Base-by-base conservation (phyloP, 331 rosid species). In the Acacia pycnantha region DNA sequence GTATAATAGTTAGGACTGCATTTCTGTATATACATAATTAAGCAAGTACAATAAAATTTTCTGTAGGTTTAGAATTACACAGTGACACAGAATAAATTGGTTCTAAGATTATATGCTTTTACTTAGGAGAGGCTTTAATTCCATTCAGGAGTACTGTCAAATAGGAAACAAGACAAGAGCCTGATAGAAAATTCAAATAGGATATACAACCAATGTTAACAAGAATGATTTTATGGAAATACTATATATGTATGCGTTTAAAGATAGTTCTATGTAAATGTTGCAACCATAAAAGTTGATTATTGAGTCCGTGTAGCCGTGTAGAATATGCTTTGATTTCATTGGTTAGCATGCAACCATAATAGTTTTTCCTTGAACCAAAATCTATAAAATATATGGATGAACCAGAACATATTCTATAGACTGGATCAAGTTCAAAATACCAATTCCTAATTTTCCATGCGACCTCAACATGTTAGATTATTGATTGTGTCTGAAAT, bases 61-160 rank as follows among this genome's bases (percentile, higher is more conserved):
- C 54, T 15, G 5, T 11, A 29, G 43, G 43, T 43, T 43, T 31
- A 53, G 1, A 16, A 41, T 61, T 56, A 56, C 74, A 77, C 68
- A 31, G 65, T 22, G 27, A 47, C 31, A 21, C 11, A 62, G 62
- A 19, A 77, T 51, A 76, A 15, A 41, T 29, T 77, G 54, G 47
- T 47, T 79, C 47, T 43, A 53, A 46, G 19, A 26, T 47, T 24
- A 21, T 35, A 9, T 61, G 12, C 69, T 16, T 70, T 8, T 47
- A 35, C 62, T 71, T 10, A 61, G 78, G 48, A 77, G 35, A 72
- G 61, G 47, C 66, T 65, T 81, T 40, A 72, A 47, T 11, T 81
- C 27, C 56, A 71, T 37, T 33, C 67, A 19, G 74, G 51, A 41
- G 21, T 79, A 19, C 24, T 43, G 26, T 73, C 58, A 27, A 77